A percentile compares a stretch with the other conserved stretches of the same genome.
Evolutionary conservation across 2,329 filamentous ascomycete genomes (phyloP).

Genomic region (Aspergillus caelatus): DNA sequence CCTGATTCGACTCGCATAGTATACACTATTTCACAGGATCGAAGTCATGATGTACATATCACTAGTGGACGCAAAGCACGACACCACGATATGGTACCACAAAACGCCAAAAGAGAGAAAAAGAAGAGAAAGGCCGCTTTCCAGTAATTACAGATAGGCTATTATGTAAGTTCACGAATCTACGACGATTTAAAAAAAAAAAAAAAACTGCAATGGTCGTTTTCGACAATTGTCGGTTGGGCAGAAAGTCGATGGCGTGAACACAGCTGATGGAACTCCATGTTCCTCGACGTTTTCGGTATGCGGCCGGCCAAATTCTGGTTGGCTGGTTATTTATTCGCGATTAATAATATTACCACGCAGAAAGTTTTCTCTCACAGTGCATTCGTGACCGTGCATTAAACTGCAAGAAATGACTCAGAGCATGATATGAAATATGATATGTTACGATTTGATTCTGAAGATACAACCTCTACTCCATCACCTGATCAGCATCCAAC

Average conservation of each 20-base stretch:
- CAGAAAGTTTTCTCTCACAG: not conserved
- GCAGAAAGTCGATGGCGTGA: conserved; percentile 5
- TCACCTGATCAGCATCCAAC: not conserved
- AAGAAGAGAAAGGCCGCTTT: not conserved
- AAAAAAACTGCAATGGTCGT: not conserved
- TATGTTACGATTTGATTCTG: not conserved
- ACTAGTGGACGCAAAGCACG: not conserved
- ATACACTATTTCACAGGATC: not conserved
- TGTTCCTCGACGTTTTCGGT: conserved; percentile 2
- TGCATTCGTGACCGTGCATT: not conserved
- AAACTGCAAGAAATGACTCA: not conserved
- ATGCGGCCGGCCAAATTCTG: not conserved
- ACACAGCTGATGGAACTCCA: not conserved
- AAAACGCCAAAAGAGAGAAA: not conserved
- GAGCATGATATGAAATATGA: not conserved
- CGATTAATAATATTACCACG: not conserved
- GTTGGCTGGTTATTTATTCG: not conserved
- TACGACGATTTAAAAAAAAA: not conserved
- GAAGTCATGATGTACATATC: not conserved
- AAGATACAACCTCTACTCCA: not conserved
- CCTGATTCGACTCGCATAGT: not conserved
- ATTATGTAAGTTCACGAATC: not conserved
- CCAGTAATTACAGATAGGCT: not conserved
- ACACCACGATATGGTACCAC: not conserved
- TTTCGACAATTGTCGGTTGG: not conserved